Base-by-base conservation (phyloP, 2,329 filamentous ascomycete species). In the Ascochyta fabae region DNA sequence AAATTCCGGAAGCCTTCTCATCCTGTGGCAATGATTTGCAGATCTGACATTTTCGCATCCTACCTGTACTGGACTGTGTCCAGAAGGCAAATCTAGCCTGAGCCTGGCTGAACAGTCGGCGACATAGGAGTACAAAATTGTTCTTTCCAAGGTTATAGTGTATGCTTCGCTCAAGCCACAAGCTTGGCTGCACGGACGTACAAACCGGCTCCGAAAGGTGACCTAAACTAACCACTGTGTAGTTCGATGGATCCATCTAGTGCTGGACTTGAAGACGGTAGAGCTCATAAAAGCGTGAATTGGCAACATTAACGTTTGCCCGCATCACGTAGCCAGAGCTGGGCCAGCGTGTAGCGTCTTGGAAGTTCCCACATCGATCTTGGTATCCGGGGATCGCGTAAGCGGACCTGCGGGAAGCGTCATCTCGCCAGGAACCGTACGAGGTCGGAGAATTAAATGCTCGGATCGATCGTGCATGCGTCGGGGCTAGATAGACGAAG, bases 1-100 rank as follows among this genome's bases (percentile, higher is more conserved):
- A 33, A n/a, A 48, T 33, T 34, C 45, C 29, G 31, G 33, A 40
- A 48, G 45, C 45, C 36, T 31, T 48, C 16, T 26, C 36, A 19
- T 26, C 12, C 6, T 33, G 45, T 34, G 27, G 45, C 27, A 48
- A 26, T 40, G 45, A 8, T 3, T 24, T 22, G 27, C 6, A 26
- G 3, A 40, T 46, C 29, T 15, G 35, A 33, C 3, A 24, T 12
- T 33, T 29, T 41, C 16, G 15, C 35, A 16, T 40, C 26, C 12
- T 24, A 23, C 35, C 27, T 27, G 22, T 35, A 10, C 26, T 41
- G 6, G 12, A 29, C 24, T 24, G 26, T 24, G 35, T n/a, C 22
- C 19, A 31, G 33, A 33, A 22, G 19, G 24, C 8, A 33, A 40
- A 16, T 16, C 45, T 41, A 41, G 45, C 40, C 13, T 41, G n/a